Evolutionary conservation across 805 yeast genomes (phyloP).

Genomic region (Komagataella phaffii): DNA sequence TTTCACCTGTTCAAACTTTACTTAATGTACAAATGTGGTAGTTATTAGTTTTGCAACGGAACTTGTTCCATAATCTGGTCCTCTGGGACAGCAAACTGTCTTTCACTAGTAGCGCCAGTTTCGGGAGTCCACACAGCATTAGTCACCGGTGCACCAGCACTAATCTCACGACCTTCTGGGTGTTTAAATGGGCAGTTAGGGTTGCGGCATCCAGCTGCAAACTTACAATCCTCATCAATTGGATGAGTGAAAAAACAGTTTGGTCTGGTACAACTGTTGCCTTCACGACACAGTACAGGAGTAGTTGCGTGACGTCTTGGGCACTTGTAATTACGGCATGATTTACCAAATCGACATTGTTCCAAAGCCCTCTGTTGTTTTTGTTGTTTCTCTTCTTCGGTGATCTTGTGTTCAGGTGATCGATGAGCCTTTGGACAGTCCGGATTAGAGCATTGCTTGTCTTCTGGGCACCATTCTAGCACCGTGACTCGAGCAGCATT

Average conservation of each 20-base stretch:
- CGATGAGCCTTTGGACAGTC: slow-evolving; percentile 72
- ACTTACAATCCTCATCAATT: slow-evolving; percentile 64
- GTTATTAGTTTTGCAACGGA: slow-evolving; percentile 25
- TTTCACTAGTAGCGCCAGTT: slow-evolving; percentile 31
- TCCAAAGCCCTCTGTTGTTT: slow-evolving; percentile 46
- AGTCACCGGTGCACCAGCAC: slow-evolving; percentile 11
- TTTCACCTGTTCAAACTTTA: slow-evolving; percentile 4
- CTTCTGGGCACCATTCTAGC: slow-evolving; percentile 66
- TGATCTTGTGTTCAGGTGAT: slow-evolving; percentile 40
- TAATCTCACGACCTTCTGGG: slow-evolving; percentile 57
- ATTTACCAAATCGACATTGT: slow-evolving; percentile 68
- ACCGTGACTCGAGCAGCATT: slow-evolving; percentile 54
- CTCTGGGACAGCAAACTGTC: slow-evolving; percentile 70
- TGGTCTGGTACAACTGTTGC: slow-evolving; percentile 60
- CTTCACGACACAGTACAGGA: slow-evolving; percentile 67
- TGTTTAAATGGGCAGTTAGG: slow-evolving; percentile 61
- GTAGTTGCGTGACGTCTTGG: slow-evolving; percentile 77
- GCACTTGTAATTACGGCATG: slow-evolving; percentile 70
- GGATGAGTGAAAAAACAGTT: slow-evolving; percentile 85
- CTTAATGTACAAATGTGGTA: background rate
- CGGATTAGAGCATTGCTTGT: slow-evolving; percentile 47
- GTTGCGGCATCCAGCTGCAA: slow-evolving; percentile 64
- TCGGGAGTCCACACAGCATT: slow-evolving; percentile 18
- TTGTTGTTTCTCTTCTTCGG: slow-evolving; percentile 9
- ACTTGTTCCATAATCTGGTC: slow-evolving; percentile 62